Percentiles rank a stretch among this genome's conserved stretches.
These are phyloP conservation scores for Protomyces arabidopsidicola DNA, from an alignment of 1,139 yeast genomes.

Conservation along the genomic window DNA sequence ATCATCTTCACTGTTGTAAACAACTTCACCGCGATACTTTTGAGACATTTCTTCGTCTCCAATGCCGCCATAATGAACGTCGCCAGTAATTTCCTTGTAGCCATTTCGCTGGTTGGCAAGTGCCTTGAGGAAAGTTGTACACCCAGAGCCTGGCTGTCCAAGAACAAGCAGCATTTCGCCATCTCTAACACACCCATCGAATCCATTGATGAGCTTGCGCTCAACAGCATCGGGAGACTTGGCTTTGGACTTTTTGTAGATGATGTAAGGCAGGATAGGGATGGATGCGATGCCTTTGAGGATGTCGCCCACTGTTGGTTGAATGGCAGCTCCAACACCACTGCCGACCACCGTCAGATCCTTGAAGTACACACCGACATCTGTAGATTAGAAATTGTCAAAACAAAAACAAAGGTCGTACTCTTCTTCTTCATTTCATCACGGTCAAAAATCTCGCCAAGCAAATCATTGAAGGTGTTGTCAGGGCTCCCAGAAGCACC, in stretches of 20 bases:
- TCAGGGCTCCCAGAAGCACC: not conserved
- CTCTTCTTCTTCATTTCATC: conserved; percentile 27
- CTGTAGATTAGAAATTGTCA: not conserved
- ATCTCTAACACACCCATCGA: conserved; percentile 46
- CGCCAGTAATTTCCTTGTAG: conserved; percentile 40
- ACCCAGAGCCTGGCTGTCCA: conserved; percentile 63
- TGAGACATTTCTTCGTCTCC: conserved; percentile 12
- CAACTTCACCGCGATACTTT: conserved; percentile 28
- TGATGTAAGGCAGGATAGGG: conserved; percentile 6
- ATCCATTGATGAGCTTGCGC: conserved; percentile 41
- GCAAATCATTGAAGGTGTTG: conserved; percentile 16
- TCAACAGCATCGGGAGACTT: conserved; percentile 1
- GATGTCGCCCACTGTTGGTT: conserved; percentile 48
- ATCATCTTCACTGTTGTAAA: conserved; percentile 44
- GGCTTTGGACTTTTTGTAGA: conserved; percentile 5
- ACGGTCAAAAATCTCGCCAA: conserved; percentile 22
- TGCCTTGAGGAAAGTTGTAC: conserved; percentile 49
- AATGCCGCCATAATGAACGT: conserved; percentile 26
- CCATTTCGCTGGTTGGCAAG: conserved; percentile 59
- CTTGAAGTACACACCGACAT: conserved; percentile 49
- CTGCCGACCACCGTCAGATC: conserved; percentile 49
- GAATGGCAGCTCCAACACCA: conserved; percentile 52
- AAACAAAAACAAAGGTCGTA: not conserved
- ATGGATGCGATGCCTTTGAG: conserved; percentile 30
- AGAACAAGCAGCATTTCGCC: conserved; percentile 56